phyloP scores from a whole-genome alignment of 257 asterid species.

The Apocynum venetum region DNA sequence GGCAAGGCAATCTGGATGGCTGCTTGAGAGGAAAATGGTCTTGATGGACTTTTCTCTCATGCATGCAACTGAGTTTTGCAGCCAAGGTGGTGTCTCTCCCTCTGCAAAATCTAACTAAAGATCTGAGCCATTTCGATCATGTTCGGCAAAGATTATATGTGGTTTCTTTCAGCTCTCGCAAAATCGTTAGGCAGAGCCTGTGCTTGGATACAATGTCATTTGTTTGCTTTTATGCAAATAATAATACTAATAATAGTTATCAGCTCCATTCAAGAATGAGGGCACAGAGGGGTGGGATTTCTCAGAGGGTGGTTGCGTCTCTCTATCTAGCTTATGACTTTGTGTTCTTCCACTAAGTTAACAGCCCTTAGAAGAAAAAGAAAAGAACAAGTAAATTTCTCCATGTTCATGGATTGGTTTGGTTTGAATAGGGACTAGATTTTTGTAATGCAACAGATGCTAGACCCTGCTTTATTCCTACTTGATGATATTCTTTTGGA shows the following conservation, averaged over 20 bases:
- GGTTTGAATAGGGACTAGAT: no score
- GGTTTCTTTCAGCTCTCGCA: not conserved
- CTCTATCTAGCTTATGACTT: slow-evolving; percentile 31
- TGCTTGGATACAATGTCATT: not conserved
- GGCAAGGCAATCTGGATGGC: no score
- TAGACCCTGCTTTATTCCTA: no score
- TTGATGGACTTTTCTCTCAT: no score
- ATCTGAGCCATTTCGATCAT: not conserved
- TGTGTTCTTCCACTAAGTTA: not conserved
- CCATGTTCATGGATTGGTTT: not conserved
- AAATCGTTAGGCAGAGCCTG: no score
- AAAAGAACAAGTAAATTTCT: no score
- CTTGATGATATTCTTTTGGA: not conserved
- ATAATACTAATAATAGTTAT: no score
- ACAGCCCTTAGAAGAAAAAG: not conserved
- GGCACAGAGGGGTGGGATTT: slow-evolving; percentile 5
- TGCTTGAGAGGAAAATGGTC: no score
- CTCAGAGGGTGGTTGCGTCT: slow-evolving; percentile 52
- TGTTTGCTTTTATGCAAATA: not conserved
- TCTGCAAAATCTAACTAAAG: not conserved
- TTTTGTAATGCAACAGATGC: no score
- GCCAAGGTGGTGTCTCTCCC: not conserved
- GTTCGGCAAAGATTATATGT: not conserved
- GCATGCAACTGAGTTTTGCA: not conserved
- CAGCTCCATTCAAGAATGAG: slow-evolving; percentile 2